A percentile compares a stretch with the other conserved stretches of the same genome.
Evolutionary conservation across 2,329 filamentous ascomycete genomes (phyloP).

Genomic region (Epichloe brachyelytri): DNA sequence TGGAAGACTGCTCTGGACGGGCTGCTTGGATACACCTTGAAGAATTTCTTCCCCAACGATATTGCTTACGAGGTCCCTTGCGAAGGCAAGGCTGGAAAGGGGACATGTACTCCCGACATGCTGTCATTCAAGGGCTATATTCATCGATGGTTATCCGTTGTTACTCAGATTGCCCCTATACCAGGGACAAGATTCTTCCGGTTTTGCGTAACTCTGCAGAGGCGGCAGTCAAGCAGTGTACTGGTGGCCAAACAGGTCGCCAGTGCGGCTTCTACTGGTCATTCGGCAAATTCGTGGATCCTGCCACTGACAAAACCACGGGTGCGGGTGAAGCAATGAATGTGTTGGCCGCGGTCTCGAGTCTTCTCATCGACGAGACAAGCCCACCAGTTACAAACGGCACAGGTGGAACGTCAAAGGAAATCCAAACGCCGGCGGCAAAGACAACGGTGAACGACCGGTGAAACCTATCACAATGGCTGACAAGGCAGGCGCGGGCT

Average conservation of each 20-base stretch:
- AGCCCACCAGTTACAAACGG: constrained; percentile 29
- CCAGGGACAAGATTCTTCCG: constrained; percentile 39
- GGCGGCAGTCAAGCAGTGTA: constrained; percentile 50
- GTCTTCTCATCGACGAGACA: constrained; percentile 30
- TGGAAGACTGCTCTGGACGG: constrained; percentile 46
- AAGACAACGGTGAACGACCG: constrained; percentile 16
- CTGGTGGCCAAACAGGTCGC: constrained; percentile 42
- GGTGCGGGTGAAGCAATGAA: constrained; percentile 48
- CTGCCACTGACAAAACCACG: constrained; percentile 37
- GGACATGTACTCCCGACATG: constrained; percentile 58
- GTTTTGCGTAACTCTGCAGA: constrained; percentile 43
- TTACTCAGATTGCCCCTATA: constrained; percentile 48
- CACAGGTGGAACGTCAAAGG: constrained; percentile 38
- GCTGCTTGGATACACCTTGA: constrained; percentile 36
- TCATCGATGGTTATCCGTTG: constrained; percentile 49
- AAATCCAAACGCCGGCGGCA: constrained; percentile 26
- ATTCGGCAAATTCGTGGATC: constrained; percentile 28
- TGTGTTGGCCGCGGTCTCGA: constrained; percentile 40
- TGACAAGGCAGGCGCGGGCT: constrained; percentile 35
- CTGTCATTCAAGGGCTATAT: constrained; percentile 60
- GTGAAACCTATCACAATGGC: constrained; percentile 25
- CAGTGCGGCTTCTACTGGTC: constrained; percentile 55
- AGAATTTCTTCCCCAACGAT: constrained; percentile 42
- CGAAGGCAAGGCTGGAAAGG: constrained; percentile 40
- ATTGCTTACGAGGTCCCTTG: constrained; percentile 56